Evolutionary conservation across 345 rosid species (phyloP).

Genomic region (Dipteronia sinensis): DNA sequence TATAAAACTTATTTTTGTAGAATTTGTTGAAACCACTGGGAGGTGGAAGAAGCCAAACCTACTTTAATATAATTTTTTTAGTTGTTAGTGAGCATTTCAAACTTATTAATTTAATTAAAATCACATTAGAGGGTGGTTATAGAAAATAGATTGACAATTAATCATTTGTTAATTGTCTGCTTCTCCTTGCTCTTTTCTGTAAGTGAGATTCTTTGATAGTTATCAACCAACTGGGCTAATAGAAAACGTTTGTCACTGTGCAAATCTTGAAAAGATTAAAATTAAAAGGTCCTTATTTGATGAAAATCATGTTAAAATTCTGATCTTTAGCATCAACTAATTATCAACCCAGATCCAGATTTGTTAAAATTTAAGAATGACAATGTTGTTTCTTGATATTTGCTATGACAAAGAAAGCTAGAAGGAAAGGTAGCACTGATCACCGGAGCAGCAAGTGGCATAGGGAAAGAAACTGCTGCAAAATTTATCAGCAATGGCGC

Average conservation of each 20-base stretch:
- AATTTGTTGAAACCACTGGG: neutral
- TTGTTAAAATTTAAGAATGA: neutral
- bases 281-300: neutral
- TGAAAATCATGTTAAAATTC: neutral
- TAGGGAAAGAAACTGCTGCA: conserved; percentile 77
- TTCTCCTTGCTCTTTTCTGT: neutral
- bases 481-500: conserved; percentile 75
- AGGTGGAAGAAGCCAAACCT: neutral
- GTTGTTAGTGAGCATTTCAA: neutral
- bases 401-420: conserved; percentile 48
- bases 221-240: neutral
- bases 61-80: too few relatives aligned
- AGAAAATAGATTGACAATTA: neutral
- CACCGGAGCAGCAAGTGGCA: conserved; percentile 90
- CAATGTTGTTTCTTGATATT: neutral
- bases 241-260: neutral
- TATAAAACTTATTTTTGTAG: neutral
- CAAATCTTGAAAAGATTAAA: neutral
- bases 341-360: neutral
- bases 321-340: neutral
- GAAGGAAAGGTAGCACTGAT: conserved; percentile 84
- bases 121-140: neutral
- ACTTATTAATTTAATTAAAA: neutral
- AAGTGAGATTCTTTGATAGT: neutral
- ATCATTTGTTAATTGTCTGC: neutral